Evolutionary conservation across 169 alveolate genomes (phyloP).

Genomic region (Cryptosporidium ubiquitum): DNA sequence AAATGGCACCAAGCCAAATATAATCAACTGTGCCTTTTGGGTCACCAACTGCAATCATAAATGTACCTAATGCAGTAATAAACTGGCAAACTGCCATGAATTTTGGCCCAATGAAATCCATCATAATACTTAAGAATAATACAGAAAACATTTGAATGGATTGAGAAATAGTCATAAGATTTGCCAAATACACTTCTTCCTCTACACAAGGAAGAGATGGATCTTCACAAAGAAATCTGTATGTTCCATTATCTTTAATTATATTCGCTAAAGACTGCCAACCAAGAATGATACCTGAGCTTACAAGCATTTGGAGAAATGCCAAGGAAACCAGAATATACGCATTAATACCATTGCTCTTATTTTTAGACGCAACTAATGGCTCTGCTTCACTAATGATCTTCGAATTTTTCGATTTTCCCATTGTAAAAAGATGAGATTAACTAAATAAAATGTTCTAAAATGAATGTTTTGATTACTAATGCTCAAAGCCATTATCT

Average conservation of each 20-base stretch:
- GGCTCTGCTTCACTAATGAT: conserved; percentile 22
- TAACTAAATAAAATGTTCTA: not conserved
- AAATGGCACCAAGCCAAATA: conserved; percentile 38
- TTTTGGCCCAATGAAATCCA: conserved; percentile 66
- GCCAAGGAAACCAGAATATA: conserved; percentile 10
- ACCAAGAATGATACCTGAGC: conserved; percentile 70
- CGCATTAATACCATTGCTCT: not conserved
- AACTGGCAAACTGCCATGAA: conserved; percentile 58
- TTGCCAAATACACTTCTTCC: conserved; percentile 67
- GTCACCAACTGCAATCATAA: conserved; percentile 44
- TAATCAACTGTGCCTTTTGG: conserved; percentile 34
- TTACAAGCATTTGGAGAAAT: conserved; percentile 48
- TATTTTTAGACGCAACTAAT: not conserved
- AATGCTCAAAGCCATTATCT: not conserved
- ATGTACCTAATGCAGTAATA: conserved; percentile 51
- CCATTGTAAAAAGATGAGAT: not conserved
- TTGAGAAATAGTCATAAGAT: conserved; percentile 19
- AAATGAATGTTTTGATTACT: too few relatives aligned
- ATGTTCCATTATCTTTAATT: conserved; percentile 15
- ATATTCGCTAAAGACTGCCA: conserved; percentile 69
- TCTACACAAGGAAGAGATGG: conserved; percentile 63
- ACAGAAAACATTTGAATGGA: conserved; percentile 57
- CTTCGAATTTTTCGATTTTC: not conserved
- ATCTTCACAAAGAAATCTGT: conserved; percentile 43
- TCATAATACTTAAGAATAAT: conserved; percentile 39